Percentiles rank a stretch among this genome's conserved stretches.
Conservation (phyloP, 2,329 filamentous ascomycete species). For the Monosporascus cannonballus region DNA sequence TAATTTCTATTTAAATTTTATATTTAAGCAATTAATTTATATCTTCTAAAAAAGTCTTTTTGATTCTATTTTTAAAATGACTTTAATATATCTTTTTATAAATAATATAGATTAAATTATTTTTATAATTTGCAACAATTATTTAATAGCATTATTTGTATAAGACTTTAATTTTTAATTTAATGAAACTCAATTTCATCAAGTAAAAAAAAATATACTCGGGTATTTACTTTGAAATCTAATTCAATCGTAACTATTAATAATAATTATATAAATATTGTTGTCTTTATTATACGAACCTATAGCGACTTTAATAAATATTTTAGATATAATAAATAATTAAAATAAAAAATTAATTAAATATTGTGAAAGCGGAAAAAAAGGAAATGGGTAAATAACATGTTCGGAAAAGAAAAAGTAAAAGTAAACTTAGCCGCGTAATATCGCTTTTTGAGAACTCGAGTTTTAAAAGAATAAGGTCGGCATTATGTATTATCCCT, state of each 20-base stretch:
- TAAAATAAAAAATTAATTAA: neutral
- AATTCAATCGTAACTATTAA: conserved; percentile 93
- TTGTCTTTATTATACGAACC: conserved; percentile 85
- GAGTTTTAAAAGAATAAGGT: neutral
- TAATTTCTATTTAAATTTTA: too few relatives aligned
- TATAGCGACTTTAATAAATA: conserved; percentile 78
- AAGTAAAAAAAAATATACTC: conserved; percentile 45
- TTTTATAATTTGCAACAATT: too few relatives aligned
- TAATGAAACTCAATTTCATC: too few relatives aligned
- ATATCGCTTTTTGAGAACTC: neutral
- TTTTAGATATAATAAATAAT: conserved; percentile 68
- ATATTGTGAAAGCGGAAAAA: neutral
- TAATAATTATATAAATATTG: conserved; percentile 81
- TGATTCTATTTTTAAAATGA: too few relatives aligned
- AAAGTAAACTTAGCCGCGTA: neutral
- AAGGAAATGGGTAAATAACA: neutral
- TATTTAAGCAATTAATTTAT: too few relatives aligned
- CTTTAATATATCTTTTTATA: too few relatives aligned
- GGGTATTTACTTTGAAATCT: conserved; percentile 82
- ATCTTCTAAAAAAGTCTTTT: too few relatives aligned
- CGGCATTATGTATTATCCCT: too few relatives aligned
- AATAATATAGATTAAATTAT: too few relatives aligned
- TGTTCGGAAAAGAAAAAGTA: neutral
- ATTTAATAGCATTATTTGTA: too few relatives aligned
- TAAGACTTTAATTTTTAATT: too few relatives aligned